These are phyloP conservation scores for Monosporascus sp. DNA, from an alignment of 2,329 filamentous ascomycete genomes.

Conservation along the genomic window DNA sequence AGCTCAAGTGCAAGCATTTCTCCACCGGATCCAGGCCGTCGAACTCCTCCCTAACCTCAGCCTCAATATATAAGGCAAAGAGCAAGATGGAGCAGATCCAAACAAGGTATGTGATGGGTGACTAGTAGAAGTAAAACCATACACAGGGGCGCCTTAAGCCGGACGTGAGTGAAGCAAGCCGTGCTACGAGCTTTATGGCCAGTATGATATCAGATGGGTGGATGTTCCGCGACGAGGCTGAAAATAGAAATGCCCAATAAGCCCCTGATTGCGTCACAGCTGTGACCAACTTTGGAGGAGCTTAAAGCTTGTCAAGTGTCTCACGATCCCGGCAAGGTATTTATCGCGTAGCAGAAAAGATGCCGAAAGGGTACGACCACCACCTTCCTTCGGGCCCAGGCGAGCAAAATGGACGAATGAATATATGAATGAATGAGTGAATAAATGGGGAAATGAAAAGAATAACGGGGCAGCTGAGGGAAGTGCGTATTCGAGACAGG, in stretches of 20 bases:
- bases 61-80: too few relatives aligned
- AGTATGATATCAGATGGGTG: not conserved
- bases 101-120: too few relatives aligned
- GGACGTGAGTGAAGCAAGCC: too few relatives aligned
- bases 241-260: conserved; percentile 8
- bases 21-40: not conserved
- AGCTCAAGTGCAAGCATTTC: not conserved
- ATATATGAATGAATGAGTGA: not conserved
- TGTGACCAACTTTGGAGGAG: conserved; percentile 7
- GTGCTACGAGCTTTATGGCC: too few relatives aligned
- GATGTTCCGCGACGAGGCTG: conserved; percentile 6
- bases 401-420: not conserved
- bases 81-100: too few relatives aligned
- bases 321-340: conserved; percentile 20
- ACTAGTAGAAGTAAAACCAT: too few relatives aligned
- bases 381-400: not conserved
- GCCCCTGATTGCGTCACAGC: conserved; percentile 14
- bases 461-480: too few relatives aligned
- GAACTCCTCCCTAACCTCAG: not conserved
- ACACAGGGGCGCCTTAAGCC: too few relatives aligned
- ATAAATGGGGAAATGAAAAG: not conserved
- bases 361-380: not conserved
- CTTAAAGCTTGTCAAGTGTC: conserved; percentile 18
- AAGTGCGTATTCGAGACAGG: too few relatives aligned
- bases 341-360: not conserved